These are phyloP conservation scores for Psidium guajava DNA, from an alignment of 345 rosid genomes.

Conservation along the genomic window DNA sequence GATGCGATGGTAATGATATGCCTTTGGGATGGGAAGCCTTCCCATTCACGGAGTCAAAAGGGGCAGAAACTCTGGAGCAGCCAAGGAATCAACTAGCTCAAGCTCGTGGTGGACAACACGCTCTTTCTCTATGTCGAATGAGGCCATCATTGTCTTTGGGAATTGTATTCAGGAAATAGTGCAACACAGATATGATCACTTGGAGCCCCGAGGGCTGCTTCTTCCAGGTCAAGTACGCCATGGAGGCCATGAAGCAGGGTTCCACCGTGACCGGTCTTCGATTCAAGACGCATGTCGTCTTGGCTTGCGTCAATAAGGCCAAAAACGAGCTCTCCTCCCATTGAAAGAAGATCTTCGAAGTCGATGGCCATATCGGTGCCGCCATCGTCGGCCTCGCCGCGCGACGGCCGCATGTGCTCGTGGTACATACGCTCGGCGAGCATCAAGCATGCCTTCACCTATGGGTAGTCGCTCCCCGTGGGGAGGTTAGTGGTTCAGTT, in stretches of 20 bases:
- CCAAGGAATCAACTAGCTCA: no score
- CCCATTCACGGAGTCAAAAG: no score
- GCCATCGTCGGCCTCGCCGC: constrained; percentile 97
- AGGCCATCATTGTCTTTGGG: background rate
- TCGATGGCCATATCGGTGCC: constrained; percentile 94
- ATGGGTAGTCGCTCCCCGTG: constrained; percentile 92
- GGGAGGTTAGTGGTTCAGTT: constrained; percentile 94
- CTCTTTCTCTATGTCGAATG: no score
- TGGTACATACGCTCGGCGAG: constrained; percentile 95
- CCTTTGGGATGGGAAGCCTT: no score
- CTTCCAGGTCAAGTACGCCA: constrained; percentile 96
- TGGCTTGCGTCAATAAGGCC: constrained; percentile 89
- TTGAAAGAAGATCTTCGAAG: constrained; percentile 96
- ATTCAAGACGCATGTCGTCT: constrained; percentile 86
- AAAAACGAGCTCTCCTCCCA: constrained; percentile 92
- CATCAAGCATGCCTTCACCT: constrained; percentile 71
- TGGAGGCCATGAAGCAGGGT: constrained; percentile 99
- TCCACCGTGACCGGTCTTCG: constrained; percentile 98
- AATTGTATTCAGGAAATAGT: constrained; percentile 87
- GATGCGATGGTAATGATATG: no score
- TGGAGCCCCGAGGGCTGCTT: constrained; percentile 98
- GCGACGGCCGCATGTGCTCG: constrained; percentile 85
- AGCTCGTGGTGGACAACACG: no score
- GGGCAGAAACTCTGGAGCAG: no score
- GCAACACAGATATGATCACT: constrained; percentile 94